Percentiles rank a stretch among this genome's conserved stretches.
These are phyloP conservation scores for Debaryomyces prosopidis DNA, from an alignment of 805 yeast genomes.

Conservation along the genomic window DNA sequence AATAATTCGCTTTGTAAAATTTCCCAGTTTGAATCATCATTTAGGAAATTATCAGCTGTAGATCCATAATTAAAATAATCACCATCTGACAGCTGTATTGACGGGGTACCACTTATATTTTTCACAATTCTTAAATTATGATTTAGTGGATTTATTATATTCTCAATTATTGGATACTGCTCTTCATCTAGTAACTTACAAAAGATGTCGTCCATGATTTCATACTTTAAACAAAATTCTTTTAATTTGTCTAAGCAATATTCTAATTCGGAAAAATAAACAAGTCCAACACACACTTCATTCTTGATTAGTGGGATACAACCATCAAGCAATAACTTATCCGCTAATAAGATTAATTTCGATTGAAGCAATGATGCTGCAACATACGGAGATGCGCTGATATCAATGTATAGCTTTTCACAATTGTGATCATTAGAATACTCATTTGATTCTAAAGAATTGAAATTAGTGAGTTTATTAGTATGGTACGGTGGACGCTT, in stretches of 20 bases:
- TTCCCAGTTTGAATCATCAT: constrained; percentile 5
- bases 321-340: constrained; percentile 49
- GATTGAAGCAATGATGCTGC: constrained; percentile 29
- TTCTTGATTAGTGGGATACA: constrained; percentile 49
- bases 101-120: neutral
- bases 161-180: constrained; percentile 7
- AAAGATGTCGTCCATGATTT: constrained; percentile 27
- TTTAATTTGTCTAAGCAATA: constrained; percentile 48
- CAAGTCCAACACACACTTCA: constrained; percentile 40
- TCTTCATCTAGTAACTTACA: constrained; percentile 24
- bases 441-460: neutral
- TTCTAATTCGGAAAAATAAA: constrained; percentile 54
- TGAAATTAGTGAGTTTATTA: neutral
- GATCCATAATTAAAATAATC: constrained; percentile 30
- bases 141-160: neutral
- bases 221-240: constrained; percentile 23
- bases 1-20: constrained; percentile 6
- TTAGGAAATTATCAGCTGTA: neutral
- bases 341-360: constrained; percentile 39
- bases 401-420: constrained; percentile 31
- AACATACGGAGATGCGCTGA: constrained; percentile 34
- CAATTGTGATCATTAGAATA: neutral
- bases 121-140: constrained; percentile 11
- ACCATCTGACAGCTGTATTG: neutral
- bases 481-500: neutral